A percentile compares a stretch with the other conserved stretches of the same genome.
These are phyloP conservation scores for Excoecaria cochinchinensis DNA, from an alignment of 345 rosid species.

Conservation along the genomic window DNA sequence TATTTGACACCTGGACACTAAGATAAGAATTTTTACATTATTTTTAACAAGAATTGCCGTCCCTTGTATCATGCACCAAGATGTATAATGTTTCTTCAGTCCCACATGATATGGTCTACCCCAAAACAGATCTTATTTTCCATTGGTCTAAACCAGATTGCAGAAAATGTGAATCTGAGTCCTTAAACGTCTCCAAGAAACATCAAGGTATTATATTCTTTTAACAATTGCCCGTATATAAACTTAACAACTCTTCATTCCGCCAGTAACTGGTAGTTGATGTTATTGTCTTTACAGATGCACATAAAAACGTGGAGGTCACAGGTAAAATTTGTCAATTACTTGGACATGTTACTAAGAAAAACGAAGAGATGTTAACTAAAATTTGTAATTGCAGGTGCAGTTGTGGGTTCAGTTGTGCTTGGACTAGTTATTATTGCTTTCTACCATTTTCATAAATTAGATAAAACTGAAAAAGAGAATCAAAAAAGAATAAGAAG, in stretches of 20 bases:
- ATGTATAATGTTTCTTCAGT: neutral
- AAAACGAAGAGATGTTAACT: neutral
- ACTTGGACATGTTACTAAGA: neutral
- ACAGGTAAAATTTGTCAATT: neutral
- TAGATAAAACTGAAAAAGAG: constrained; percentile 14
- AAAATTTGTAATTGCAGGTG: neutral
- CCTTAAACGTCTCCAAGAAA: neutral
- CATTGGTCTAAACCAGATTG: constrained; percentile 10
- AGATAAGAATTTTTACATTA: no score
- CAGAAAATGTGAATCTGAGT: constrained; percentile 5
- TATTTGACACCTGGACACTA: no score
- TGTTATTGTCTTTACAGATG: neutral
- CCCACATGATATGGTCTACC: neutral
- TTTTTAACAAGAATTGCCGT: neutral
- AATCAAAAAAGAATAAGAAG: constrained; percentile 8
- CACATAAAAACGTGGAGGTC: neutral
- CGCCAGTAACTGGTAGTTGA: neutral
- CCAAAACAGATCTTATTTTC: neutral
- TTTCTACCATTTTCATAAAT: neutral
- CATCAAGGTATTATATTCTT: neutral
- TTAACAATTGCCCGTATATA: neutral
- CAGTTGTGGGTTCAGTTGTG: neutral
- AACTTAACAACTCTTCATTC: neutral
- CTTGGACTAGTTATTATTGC: neutral
- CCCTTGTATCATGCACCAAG: constrained; percentile 12